phyloP scores from a whole-genome alignment of 352 stramenopile genomes.

The Globisporangium radiosum region DNA sequence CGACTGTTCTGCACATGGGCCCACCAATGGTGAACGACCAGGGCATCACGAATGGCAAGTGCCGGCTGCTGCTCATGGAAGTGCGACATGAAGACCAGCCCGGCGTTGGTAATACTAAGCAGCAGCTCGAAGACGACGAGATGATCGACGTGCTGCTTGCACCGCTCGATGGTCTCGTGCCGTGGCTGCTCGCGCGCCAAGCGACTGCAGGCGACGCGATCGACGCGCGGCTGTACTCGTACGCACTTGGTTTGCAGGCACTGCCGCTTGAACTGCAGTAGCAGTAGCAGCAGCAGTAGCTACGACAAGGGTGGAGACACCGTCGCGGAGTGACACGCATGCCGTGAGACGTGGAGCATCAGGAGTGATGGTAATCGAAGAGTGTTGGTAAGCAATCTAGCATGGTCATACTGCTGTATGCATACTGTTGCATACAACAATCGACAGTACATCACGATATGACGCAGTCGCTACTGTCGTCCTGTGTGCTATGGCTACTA shows the following conservation, averaged over 20 bases:
- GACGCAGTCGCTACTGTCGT: too few species aligned
- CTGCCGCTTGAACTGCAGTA: not conserved
- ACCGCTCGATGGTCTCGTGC: conserved; percentile 53
- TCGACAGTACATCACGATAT: too few species aligned
- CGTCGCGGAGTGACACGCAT: too few species aligned
- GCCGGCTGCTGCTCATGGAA: conserved; percentile 54
- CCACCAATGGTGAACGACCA: conserved; percentile 80
- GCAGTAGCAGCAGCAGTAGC: not conserved
- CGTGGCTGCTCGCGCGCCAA: conserved; percentile 28
- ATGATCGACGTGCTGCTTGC: conserved; percentile 66
- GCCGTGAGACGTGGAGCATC: too few species aligned
- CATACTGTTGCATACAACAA: too few species aligned
- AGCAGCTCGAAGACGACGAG: conserved; percentile 60
- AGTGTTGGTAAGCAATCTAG: too few species aligned
- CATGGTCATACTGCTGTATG: too few species aligned
- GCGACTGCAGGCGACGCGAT: not conserved
- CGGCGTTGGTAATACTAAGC: conserved; percentile 7
- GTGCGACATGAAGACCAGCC: conserved; percentile 37
- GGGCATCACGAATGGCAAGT: conserved; percentile 69
- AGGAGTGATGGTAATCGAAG: too few species aligned
- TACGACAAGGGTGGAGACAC: too few species aligned
- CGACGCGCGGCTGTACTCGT: not conserved
- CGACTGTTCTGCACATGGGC: conserved; percentile 34
- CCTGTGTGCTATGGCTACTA: too few species aligned
- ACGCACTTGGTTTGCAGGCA: conserved; percentile 1